Conservation (phyloP, 139 green algal species). For the Deuterostichococcus epilithicus region DNA sequence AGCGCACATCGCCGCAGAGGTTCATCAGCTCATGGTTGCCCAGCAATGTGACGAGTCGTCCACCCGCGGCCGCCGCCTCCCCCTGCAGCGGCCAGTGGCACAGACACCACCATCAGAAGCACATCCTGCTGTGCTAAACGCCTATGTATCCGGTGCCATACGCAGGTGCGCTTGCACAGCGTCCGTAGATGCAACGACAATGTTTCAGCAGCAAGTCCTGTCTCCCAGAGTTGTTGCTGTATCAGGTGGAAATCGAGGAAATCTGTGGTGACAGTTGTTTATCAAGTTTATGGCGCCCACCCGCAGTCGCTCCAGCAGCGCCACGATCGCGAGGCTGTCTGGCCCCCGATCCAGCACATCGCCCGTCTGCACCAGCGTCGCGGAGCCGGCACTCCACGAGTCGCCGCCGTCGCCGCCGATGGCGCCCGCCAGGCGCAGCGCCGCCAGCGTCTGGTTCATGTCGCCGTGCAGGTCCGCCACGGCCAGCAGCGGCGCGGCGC, state of each 20-base stretch:
- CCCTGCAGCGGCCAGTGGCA: too few species aligned
- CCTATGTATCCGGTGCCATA: too few species aligned
- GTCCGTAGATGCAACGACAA: too few species aligned
- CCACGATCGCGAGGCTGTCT: slow-evolving; percentile 13
- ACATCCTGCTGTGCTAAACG: too few species aligned
- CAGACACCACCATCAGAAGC: too few species aligned
- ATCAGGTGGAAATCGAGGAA: too few species aligned
- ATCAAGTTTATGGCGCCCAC: too few species aligned
- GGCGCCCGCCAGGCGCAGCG: slow-evolving; percentile 10
- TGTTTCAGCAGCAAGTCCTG: too few species aligned
- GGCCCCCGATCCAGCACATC: slow-evolving; percentile 27
- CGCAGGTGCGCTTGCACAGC: too few species aligned
- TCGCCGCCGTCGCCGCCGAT: slow-evolving; percentile 3
- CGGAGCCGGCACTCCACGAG: slow-evolving; percentile 15
- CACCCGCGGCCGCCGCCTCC: slow-evolving; percentile 16
- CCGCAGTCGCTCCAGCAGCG: slow-evolving; percentile 16
- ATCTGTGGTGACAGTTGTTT: too few species aligned
- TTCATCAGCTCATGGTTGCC: slow-evolving; percentile 38
- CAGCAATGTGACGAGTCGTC: slow-evolving; percentile 15
- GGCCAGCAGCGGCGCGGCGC: not conserved
- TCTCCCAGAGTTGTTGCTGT: too few species aligned
- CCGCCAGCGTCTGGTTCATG: slow-evolving; percentile 8
- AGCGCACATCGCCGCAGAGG: slow-evolving; percentile 11
- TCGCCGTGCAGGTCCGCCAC: slow-evolving; percentile 28
- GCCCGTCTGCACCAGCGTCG: slow-evolving; percentile 30